These are phyloP conservation scores for Cocos nucifera DNA, from an alignment of 176 grass and related monocot genomes.

Conservation along the genomic window DNA sequence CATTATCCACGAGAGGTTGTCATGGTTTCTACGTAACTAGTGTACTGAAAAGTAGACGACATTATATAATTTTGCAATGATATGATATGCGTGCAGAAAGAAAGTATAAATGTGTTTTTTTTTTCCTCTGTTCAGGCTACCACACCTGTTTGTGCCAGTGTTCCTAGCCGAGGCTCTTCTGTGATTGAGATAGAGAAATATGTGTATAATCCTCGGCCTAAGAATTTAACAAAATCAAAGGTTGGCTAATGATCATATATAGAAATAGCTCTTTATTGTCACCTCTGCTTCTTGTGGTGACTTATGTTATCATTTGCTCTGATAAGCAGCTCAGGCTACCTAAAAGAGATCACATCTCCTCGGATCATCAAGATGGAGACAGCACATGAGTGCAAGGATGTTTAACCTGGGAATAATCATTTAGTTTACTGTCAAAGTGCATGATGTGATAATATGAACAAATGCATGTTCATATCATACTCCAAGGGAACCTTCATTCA, in stretches of 20 bases:
- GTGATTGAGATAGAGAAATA: conserved; percentile 38
- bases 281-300: background rate
- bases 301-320: background rate
- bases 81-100: background rate
- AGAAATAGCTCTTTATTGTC: background rate
- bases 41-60: too few species aligned
- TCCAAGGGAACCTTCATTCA: too few species aligned
- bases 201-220: conserved; percentile 34
- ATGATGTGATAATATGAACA: too few species aligned
- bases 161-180: background rate
- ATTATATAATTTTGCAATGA: too few species aligned
- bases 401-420: too few species aligned
- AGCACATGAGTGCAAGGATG: too few species aligned
- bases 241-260: conserved; percentile 25
- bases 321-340: conserved; percentile 12
- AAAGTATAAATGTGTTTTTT: background rate
- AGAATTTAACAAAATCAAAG: conserved; percentile 52
- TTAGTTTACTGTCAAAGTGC: too few species aligned
- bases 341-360: background rate
- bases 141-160: background rate
- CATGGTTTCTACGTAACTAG: background rate
- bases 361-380: background rate
- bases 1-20: background rate
- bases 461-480: too few species aligned
- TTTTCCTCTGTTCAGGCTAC: conserved; percentile 7